phyloP scores from a whole-genome alignment of 176 grass and related monocot species.

The Coix lacrymajobi region DNA sequence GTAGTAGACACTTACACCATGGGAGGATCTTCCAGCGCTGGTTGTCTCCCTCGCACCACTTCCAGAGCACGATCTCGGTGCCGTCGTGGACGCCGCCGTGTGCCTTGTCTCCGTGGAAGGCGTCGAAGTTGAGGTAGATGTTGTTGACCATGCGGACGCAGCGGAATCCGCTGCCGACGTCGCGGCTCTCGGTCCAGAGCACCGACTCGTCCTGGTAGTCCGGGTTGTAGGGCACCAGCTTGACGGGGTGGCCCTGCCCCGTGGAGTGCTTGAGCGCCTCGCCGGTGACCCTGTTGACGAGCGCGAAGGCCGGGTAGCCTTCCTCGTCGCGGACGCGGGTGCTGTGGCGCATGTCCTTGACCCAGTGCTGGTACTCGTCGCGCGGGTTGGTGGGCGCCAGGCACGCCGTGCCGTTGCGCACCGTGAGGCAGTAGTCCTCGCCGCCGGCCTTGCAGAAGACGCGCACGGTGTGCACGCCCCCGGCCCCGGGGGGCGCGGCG shows the following conservation, averaged over 20 bases:
- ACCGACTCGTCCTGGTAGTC: slow-evolving; percentile 57
- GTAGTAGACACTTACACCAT: slow-evolving; percentile 63
- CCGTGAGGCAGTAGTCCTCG: slow-evolving; percentile 56
- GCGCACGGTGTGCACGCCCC: slow-evolving; percentile 35
- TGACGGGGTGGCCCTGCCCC: slow-evolving; percentile 70
- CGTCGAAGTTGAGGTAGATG: slow-evolving; percentile 81
- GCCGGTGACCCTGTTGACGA: slow-evolving; percentile 80
- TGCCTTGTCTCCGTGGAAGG: slow-evolving; percentile 58
- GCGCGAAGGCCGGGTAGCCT: slow-evolving; percentile 55
- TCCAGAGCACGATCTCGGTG: slow-evolving; percentile 67
- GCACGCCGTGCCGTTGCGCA: slow-evolving; percentile 49
- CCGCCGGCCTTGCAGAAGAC: slow-evolving; percentile 64
- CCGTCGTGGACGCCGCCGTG: slow-evolving; percentile 64
- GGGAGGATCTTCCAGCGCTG: slow-evolving; percentile 88
- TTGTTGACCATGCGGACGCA: slow-evolving; percentile 88
- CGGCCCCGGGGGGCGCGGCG: not conserved
- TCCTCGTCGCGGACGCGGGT: slow-evolving; percentile 66
- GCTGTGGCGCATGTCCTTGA: slow-evolving; percentile 81
- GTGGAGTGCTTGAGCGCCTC: slow-evolving; percentile 78
- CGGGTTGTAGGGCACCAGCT: slow-evolving; percentile 55
- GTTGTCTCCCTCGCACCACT: slow-evolving; percentile 79
- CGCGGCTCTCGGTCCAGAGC: slow-evolving; percentile 73
- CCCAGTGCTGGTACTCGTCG: slow-evolving; percentile 79
- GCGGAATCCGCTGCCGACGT: slow-evolving; percentile 56
- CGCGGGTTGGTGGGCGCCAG: slow-evolving; percentile 58